phyloP scores from a whole-genome alignment of 208 protist genomes.

The Trypanosomatidae sp. region DNA sequence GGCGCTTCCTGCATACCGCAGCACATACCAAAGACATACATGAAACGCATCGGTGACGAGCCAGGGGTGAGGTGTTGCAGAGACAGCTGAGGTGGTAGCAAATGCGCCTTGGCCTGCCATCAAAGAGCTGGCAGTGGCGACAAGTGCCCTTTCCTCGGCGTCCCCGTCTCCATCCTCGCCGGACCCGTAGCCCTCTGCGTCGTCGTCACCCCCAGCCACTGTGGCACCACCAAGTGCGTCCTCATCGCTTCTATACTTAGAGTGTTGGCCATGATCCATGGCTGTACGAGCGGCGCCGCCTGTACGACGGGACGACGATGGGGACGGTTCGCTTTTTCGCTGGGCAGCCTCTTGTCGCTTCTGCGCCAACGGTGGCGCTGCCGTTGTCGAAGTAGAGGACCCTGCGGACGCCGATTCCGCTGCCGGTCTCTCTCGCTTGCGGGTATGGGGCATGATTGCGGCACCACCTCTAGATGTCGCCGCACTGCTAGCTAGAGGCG shows the following conservation, averaged over 20 bases:
- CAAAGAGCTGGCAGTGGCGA: conserved; percentile 3
- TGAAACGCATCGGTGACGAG: conserved; percentile 56
- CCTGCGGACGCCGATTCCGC: neutral
- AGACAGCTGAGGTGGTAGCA: neutral
- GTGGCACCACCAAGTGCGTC: neutral
- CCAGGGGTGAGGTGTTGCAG: conserved; percentile 26
- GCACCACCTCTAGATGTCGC: neutral
- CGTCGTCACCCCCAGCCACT: too few relatives aligned
- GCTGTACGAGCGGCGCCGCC: neutral
- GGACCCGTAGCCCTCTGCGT: neutral
- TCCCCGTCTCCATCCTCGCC: conserved; percentile 18
- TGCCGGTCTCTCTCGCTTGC: neutral
- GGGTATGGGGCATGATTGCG: neutral
- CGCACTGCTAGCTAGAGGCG: neutral
- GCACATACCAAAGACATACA: conserved; percentile 47
- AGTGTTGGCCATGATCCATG: neutral
- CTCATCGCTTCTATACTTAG: neutral
- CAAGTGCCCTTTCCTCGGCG: conserved; percentile 20
- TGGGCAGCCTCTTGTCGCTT: neutral
- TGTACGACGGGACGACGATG: neutral
- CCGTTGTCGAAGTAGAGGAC: neutral
- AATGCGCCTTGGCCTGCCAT: neutral
- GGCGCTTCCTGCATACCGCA: conserved; percentile 35
- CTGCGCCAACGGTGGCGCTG: neutral
- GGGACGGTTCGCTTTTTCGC: neutral